Evolutionary conservation across 78 protist genomes (phyloP).

Genomic region (Isochrysis galbana): DNA sequence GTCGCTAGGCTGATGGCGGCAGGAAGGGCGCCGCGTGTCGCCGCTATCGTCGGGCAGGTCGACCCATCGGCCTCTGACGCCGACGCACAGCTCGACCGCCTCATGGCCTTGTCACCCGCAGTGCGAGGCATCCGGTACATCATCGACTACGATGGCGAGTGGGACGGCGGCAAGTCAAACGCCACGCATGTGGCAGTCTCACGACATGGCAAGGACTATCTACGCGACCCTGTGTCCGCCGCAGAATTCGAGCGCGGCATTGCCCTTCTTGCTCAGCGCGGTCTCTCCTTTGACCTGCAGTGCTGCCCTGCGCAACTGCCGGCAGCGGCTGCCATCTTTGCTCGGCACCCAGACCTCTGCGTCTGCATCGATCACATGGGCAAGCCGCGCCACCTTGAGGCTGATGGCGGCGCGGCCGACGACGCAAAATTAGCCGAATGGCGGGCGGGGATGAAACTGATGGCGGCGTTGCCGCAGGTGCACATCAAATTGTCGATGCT

Average conservation of each 20-base stretch:
- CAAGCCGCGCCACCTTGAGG: not conserved
- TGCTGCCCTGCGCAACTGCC: not conserved
- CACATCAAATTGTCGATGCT: not conserved
- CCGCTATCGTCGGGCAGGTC: not conserved
- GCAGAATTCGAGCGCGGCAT: not conserved
- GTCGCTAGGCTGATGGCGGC: not conserved
- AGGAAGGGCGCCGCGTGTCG: not conserved
- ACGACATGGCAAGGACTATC: not conserved
- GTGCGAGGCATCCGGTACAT: slow-evolving; percentile 14
- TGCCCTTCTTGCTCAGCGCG: not conserved
- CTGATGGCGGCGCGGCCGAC: not conserved
- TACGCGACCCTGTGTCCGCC: not conserved
- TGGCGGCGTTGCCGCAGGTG: slow-evolving; percentile 14
- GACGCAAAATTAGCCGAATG: not conserved
- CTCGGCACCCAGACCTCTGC: not conserved
- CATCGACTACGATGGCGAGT: not conserved
- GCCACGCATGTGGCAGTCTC: not conserved
- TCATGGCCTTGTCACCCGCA: not conserved
- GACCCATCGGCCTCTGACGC: not conserved
- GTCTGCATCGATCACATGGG: not conserved
- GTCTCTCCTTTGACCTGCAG: not conserved
- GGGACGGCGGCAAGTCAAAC: not conserved
- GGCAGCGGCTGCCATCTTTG: not conserved
- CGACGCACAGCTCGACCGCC: not conserved
- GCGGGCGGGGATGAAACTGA: not conserved